Base-by-base conservation (phyloP, 306 rosid genomes). In the Lathyrus sativus region DNA sequence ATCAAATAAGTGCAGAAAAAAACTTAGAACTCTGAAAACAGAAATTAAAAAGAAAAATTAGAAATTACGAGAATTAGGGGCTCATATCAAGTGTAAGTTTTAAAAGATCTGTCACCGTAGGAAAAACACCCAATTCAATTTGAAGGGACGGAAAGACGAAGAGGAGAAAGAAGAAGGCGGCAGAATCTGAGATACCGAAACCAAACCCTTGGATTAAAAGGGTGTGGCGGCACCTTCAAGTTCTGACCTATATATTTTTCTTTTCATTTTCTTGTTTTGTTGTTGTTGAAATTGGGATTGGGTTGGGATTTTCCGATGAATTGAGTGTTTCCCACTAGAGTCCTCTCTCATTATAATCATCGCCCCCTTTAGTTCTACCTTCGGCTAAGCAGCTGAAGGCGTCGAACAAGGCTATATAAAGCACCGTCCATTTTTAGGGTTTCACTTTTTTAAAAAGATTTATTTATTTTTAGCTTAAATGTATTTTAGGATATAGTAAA, bases 301-400 rank as follows among this genome's bases (percentile, higher is more conserved):
- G n/a, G n/a, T 9, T 58, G 43, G 4, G 54, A 14, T 28, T 11
- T 55, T 26, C 4, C 39, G 39, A 28, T 55, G 9, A 76, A 69
- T 46, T 66, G 65, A 76, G 78, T 68, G 10, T 66, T 63, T 39
- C 44, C 83, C 83, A 83, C 92, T 87, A 87, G 29, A 89, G 92
- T 80, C 85, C 92, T 89, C 96, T 89, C 96, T 89, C 92, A 76
- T 87, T 85, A 0, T 77, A 87, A 89, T 89, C 96, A 81, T 64
- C 14, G 87, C 90, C 92, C 38, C 9, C 39, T 35, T 35, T 35
- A 1, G 9, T 35, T 35, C 2, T 35, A 35, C 39, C 39, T 35
- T 35, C 39, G 2, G 39, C 39, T 35, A 35, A 35, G 39, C 39
- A 1, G 39, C 39, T 35, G 39, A 35, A 35, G 39, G 39, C 39